Conservation (phyloP, 208 protist species). For the Angomonas desouzai region DNA sequence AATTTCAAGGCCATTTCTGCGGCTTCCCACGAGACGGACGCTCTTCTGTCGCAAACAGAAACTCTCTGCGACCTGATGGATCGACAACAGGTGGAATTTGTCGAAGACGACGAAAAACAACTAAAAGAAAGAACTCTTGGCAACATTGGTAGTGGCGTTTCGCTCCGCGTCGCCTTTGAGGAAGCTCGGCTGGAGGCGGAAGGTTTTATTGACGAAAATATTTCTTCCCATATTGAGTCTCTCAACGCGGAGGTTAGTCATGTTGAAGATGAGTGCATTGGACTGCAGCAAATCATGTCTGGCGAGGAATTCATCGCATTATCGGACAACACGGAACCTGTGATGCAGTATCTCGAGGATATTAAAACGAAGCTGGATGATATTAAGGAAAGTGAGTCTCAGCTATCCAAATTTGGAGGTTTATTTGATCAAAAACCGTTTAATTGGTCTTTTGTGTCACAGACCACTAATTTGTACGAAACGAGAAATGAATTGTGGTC, state of each 20-base stretch:
- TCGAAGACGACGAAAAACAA: constrained; percentile 88
- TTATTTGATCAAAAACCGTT: constrained; percentile 77
- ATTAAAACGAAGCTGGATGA: constrained; percentile 74
- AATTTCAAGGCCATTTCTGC: constrained; percentile 79
- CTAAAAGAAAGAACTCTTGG: constrained; percentile 87
- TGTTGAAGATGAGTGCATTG: constrained; percentile 84
- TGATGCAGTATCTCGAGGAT: constrained; percentile 82
- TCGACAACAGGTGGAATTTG: constrained; percentile 82
- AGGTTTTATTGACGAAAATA: constrained; percentile 87
- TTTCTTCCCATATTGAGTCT: constrained; percentile 61
- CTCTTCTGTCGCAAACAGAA: constrained; percentile 74
- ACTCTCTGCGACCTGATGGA: constrained; percentile 90
- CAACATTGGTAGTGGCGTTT: constrained; percentile 44
- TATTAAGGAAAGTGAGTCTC: constrained; percentile 58
- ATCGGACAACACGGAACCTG: constrained; percentile 75
- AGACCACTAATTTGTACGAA: constrained; percentile 57
- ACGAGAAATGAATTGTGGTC: constrained; percentile 80
- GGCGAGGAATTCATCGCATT: constrained; percentile 83
- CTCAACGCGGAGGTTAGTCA: constrained; percentile 67
- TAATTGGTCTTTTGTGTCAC: constrained; percentile 76
- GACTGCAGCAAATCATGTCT: constrained; percentile 79
- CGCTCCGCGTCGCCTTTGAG: constrained; percentile 80
- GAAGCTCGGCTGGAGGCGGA: constrained; percentile 78
- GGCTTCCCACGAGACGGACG: constrained; percentile 42
- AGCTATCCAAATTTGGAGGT: constrained; percentile 78